Percentiles rank a stretch among this genome's conserved stretches.
phyloP scores from a whole-genome alignment of 2,329 filamentous ascomycete genomes.

The Thelonectria blattea region DNA sequence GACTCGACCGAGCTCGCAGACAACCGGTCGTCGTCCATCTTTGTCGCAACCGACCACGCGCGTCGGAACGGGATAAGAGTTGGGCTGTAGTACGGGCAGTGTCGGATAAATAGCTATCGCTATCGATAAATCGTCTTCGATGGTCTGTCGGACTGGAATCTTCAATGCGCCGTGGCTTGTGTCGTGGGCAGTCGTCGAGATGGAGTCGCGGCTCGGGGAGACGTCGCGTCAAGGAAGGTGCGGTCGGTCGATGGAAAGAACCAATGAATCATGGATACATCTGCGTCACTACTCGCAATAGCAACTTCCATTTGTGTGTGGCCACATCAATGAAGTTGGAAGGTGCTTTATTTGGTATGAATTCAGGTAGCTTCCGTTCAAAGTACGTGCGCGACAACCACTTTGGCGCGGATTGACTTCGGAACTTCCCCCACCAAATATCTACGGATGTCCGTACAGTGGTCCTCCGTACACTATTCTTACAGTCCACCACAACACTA shows the following conservation, averaged over 20 bases:
- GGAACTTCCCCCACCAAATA: conserved; percentile 13
- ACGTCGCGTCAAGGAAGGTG: not conserved
- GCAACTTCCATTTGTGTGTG: not conserved
- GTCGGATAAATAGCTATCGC: not conserved
- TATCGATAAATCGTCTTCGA: not conserved
- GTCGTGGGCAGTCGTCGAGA: not conserved
- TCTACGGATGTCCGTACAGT: not conserved
- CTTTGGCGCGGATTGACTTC: conserved; percentile 15
- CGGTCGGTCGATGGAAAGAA: not conserved
- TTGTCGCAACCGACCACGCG: conserved; percentile 18
- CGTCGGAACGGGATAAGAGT: not conserved
- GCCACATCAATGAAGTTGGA: not conserved
- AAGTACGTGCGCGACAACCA: not conserved
- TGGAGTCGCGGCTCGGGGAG: not conserved
- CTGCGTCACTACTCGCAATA: not conserved
- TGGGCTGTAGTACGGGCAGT: not conserved
- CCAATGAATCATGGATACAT: too few species aligned
- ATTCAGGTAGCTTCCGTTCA: not conserved
- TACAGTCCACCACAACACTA: not conserved
- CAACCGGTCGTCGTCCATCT: conserved; percentile 33
- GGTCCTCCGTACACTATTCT: not conserved
- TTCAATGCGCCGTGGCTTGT: not conserved
- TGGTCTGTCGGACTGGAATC: too few species aligned
- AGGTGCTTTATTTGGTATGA: not conserved
- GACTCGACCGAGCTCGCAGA: conserved; percentile 36